Evolutionary conservation across 2,329 filamentous ascomycete species (phyloP), one percentile per base, ranked within the genome.

Genomic region (Beauveria scarabaeidicola): DNA sequence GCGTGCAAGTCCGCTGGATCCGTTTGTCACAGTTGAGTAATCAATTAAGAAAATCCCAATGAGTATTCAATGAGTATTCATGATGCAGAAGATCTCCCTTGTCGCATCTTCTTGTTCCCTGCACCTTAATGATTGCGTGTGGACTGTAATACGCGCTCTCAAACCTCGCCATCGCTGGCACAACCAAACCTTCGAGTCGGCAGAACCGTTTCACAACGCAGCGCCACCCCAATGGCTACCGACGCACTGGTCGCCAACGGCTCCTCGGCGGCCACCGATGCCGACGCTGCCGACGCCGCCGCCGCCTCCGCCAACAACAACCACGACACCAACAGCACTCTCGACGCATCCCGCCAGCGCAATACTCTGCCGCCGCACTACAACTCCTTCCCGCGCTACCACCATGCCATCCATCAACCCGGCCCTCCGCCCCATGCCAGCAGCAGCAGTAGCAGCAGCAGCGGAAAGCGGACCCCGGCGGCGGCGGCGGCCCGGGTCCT

Each of bases 401-500:
- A 61, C 61, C 48, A 61, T n/a, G 29, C 64, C 4, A 51, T 63
- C 8, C 46, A 32, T 10, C n/a, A 41, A 32, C 9, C 29, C 29
- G 29, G 29, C 29, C 10, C 46, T 21, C 58, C 48, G 23, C 32
- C 43, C 46, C 43, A 38, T 2, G 23, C 61, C 4, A 41, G 47
- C 23, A 36, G 27, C 27, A 21, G 47, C 19, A 53, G 8, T 9
- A 10, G 17, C 17, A 32, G 29, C 3, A 13, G 46, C 25, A 11
- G 25, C 17, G 27, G 19, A 21, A 23, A 15, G 19, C 19, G 60
- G 57, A 48, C 64, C n/a, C 29, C 21, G 32, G 11, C 27, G 32
- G 32, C 32, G 29, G 32, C 11, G 32, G 15, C 32, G 13, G 15
- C 55, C 5, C 70, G 76, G 25, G 73, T 71, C 25, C 66, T 78